These are phyloP conservation scores for Sordariomycetes sp. DNA, from an alignment of 2,329 filamentous ascomycete species.

Conservation along the genomic window DNA sequence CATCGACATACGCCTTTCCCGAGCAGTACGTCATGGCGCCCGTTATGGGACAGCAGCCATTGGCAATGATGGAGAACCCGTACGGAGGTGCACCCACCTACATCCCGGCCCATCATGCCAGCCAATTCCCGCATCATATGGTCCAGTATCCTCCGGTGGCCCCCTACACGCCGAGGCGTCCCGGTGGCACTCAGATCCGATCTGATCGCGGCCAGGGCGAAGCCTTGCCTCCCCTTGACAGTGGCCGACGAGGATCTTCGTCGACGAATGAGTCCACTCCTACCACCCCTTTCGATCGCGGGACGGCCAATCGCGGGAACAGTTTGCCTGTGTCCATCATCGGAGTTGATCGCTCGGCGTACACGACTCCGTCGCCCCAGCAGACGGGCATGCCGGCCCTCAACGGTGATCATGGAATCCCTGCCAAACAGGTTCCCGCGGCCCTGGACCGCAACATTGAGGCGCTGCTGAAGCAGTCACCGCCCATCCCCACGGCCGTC, in stretches of 20 bases:
- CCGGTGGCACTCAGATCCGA: constrained; percentile 31
- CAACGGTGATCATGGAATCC: constrained; percentile 24
- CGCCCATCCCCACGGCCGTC: constrained; percentile 75
- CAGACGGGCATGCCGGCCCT: constrained; percentile 35
- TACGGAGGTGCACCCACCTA: constrained; percentile 18
- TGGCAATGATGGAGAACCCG: constrained; percentile 16
- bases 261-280: constrained; percentile 58
- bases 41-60: constrained; percentile 19
- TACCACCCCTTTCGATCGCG: constrained; percentile 54
- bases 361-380: constrained; percentile 57
- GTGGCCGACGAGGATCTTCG: constrained; percentile 52
- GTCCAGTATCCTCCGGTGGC: constrained; percentile 26
- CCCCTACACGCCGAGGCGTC: constrained; percentile 43
- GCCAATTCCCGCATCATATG: constrained; percentile 16
- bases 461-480: constrained; percentile 61
- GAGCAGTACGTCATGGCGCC: constrained; percentile 27
- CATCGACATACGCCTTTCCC: constrained; percentile 13
- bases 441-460: constrained; percentile 44
- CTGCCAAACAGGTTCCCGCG: constrained; percentile 28
- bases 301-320: constrained; percentile 46
- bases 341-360: constrained; percentile 50
- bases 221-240: constrained; percentile 47
- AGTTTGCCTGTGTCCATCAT: constrained; percentile 43
- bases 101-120: constrained; percentile 23
- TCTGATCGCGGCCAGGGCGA: constrained; percentile 37